Conservation (phyloP, 2,329 filamentous ascomycete species). For the Xylaria hypoxylon region DNA sequence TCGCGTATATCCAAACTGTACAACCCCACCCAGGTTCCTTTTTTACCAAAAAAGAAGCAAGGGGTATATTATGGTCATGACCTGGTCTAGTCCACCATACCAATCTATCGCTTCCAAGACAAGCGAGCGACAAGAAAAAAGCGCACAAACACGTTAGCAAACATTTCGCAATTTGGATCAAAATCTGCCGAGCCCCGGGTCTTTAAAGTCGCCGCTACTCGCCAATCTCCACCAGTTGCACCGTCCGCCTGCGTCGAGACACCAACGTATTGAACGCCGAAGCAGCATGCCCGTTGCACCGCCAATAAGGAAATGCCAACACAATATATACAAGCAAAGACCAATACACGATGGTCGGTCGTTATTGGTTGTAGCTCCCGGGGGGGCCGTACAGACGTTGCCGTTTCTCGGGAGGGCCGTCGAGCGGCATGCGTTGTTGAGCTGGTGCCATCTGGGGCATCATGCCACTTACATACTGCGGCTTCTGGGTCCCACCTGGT, state of each 20-base stretch:
- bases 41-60: conserved; percentile 27
- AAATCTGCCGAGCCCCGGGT: conserved; percentile 7
- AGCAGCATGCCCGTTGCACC: conserved; percentile 10
- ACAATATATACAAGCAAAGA: conserved; percentile 47
- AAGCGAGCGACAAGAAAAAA: conserved; percentile 16
- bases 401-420: conserved; percentile 64
- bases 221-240: conserved; percentile 20
- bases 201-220: conserved; percentile 11
- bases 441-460: conserved; percentile 52
- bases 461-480: conserved; percentile 55
- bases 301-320: conserved; percentile 28
- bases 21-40: conserved; percentile 10
- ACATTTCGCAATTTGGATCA: conserved; percentile 22
- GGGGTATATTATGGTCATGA: conserved; percentile 36
- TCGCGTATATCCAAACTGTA: conserved; percentile 25
- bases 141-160: conserved; percentile 6
- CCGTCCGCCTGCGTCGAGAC: conserved; percentile 13
- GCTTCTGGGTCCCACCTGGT: conserved; percentile 53
- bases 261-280: conserved; percentile 17
- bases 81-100: conserved; percentile 30
- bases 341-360: conserved; percentile 29
- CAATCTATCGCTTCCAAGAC: conserved; percentile 30
- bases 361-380: conserved; percentile 55
- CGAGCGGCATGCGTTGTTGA: conserved; percentile 51
- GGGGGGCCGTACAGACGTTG: conserved; percentile 62